A percentile compares a stretch with the other conserved stretches of the same genome.
Conservation (phyloP, 2,329 filamentous ascomycete genomes). For the Xylariaceae sp. region DNA sequence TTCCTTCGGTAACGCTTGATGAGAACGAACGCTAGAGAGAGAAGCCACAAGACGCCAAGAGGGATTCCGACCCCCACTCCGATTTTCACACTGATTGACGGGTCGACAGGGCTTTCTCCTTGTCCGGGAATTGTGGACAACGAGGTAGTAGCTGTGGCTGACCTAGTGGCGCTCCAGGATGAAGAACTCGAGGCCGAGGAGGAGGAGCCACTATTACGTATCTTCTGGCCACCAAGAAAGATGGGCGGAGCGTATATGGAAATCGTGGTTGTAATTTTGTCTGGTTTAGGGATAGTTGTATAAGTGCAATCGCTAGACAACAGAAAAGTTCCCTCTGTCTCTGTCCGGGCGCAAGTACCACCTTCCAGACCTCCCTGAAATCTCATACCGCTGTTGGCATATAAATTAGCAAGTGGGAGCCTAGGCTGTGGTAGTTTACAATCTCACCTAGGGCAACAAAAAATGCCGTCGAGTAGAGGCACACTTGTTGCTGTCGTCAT, state of each 20-base stretch:
- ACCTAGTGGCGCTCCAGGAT: not conserved
- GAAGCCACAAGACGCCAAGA: not conserved
- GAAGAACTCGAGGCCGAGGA: not conserved
- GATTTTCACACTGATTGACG: not conserved
- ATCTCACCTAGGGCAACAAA: conserved; percentile 10
- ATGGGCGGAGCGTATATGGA: conserved; percentile 6
- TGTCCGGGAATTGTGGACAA: not conserved
- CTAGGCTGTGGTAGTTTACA: not conserved
- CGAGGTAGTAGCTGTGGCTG: not conserved
- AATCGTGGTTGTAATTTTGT: not conserved
- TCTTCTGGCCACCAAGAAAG: conserved; percentile 2
- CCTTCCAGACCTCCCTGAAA: not conserved
- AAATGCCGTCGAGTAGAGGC: conserved; percentile 1
- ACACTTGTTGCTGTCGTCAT: conserved; percentile 8
- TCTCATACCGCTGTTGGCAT: not conserved
- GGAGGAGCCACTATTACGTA: not conserved
- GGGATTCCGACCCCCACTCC: not conserved
- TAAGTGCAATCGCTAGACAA: not conserved
- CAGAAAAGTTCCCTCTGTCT: conserved; percentile 6
- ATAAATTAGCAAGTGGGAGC: not conserved
- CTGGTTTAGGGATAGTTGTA: not conserved
- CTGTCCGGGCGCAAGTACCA: not conserved
- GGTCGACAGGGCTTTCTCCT: not conserved
- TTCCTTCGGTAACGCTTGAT: conserved; percentile 1
- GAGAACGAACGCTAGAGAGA: not conserved